Conservation (phyloP, 257 asterid species). For the Marsdenia floribunda region DNA sequence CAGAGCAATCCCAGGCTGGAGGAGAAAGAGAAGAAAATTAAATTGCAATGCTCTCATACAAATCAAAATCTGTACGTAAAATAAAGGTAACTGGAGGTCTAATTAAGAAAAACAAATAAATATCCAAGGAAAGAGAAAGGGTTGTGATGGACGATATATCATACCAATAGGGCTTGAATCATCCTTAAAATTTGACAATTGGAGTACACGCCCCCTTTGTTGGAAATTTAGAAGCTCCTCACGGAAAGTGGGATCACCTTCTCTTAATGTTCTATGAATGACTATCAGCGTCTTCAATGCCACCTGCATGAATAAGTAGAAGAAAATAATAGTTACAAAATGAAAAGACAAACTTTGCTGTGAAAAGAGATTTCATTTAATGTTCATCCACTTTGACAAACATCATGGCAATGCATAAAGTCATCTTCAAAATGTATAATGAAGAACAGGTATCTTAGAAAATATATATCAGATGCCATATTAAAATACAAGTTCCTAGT, state of each 20-base stretch:
- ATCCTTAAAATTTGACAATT: constrained; percentile 87
- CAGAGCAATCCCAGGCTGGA: constrained; percentile 98
- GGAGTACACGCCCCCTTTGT: constrained; percentile 78
- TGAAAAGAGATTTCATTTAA: not conserved
- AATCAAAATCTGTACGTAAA: not conserved
- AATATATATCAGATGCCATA: not conserved
- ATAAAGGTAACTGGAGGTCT: not conserved
- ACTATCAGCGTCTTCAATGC: constrained; percentile 83
- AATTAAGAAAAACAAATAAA: not conserved
- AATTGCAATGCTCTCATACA: not conserved
- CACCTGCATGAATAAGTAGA: constrained; percentile 40
- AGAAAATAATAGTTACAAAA: constrained; percentile 4
- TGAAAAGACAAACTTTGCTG: not conserved
- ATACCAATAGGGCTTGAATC: constrained; percentile 86
- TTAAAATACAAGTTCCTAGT: not conserved
- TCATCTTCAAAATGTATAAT: not conserved
- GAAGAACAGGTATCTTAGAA: not conserved
- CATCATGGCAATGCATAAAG: not conserved
- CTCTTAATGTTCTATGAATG: constrained; percentile 78
- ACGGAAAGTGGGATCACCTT: constrained; percentile 86
- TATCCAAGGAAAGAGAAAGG: constrained; percentile 6
- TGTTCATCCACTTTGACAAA: not conserved
- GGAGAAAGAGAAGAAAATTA: not conserved
- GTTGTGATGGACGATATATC: constrained; percentile 7
- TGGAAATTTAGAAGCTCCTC: constrained; percentile 83